phyloP scores from a whole-genome alignment of 2,329 filamentous ascomycete genomes.

The Aureobasidium sp. region DNA sequence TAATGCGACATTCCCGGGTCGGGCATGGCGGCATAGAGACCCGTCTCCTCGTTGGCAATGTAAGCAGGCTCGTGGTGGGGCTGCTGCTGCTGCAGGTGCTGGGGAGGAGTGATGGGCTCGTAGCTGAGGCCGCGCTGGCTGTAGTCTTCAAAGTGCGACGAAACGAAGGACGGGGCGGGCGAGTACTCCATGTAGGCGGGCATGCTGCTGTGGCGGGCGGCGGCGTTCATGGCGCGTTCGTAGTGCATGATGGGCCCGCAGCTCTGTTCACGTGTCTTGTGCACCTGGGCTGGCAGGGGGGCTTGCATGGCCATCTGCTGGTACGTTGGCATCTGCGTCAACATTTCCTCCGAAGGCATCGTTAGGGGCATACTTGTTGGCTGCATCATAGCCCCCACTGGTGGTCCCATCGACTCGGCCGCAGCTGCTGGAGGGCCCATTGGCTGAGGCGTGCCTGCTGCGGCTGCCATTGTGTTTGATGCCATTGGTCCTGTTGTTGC shows the following conservation, averaged over 20 bases:
- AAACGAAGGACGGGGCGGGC: conserved; percentile 93
- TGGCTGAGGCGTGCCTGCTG: conserved; percentile 63
- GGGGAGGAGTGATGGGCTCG: conserved; percentile 92
- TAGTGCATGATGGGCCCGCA: conserved; percentile 69
- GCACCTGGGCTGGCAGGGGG: conserved; percentile 59
- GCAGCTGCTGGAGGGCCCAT: conserved; percentile 25
- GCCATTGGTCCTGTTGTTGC: conserved; percentile 67
- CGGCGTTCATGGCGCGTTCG: conserved; percentile 70
- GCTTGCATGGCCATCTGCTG: conserved; percentile 66
- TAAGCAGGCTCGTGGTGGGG: conserved; percentile 77
- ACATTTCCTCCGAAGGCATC: conserved; percentile 49
- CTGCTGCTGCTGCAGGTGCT: conserved; percentile 58
- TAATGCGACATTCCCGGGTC: conserved; percentile 70
- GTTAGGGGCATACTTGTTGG: conserved; percentile 32
- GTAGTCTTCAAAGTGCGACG: conserved; percentile 98
- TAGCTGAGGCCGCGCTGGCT: conserved; percentile 93
- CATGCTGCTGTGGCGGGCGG: conserved; percentile 83
- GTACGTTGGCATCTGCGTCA: conserved; percentile 62
- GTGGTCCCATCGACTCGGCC: conserved; percentile 21
- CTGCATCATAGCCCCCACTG: conserved; percentile 25
- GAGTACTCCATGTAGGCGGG: conserved; percentile 97
- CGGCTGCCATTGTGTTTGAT: conserved; percentile 90
- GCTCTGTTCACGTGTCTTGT: conserved; percentile 80
- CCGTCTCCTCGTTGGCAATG: conserved; percentile 96
- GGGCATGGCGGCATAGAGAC: conserved; percentile 88